These are phyloP conservation scores for Cupressus sempervirens DNA, from an alignment of 75 land plant genomes.

Conservation along the genomic window DNA sequence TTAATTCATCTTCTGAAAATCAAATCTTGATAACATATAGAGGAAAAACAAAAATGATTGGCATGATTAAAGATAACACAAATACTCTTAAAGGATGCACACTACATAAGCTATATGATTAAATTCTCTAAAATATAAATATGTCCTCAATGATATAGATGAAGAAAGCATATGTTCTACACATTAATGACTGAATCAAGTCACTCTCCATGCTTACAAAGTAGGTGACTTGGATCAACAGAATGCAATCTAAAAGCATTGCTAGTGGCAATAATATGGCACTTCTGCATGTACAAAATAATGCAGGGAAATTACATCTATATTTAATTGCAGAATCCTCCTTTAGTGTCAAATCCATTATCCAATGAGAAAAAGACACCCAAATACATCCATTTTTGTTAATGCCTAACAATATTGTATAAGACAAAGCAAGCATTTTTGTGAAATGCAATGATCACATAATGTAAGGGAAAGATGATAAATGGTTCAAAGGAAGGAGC, in stretches of 20 bases:
- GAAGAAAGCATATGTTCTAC: background rate
- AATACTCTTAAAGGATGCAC: background rate
- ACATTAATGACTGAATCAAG: background rate
- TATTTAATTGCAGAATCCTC: background rate
- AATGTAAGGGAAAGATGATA: background rate
- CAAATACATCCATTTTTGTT: background rate
- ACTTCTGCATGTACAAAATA: background rate
- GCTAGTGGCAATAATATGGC: background rate
- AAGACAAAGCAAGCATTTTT: background rate
- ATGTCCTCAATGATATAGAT: background rate
- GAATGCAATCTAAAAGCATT: background rate
- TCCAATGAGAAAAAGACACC: background rate
- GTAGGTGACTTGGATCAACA: background rate
- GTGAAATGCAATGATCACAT: background rate
- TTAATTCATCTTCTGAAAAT: background rate
- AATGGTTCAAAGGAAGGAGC: background rate
- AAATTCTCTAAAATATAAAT: background rate
- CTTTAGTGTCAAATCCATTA: background rate
- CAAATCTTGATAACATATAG: background rate
- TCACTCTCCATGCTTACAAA: background rate
- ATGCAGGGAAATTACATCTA: background rate
- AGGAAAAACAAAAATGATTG: background rate
- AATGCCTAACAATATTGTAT: background rate
- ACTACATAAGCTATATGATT: background rate
- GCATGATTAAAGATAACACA: background rate